Percentiles rank a stretch among this genome's conserved stretches.
Evolutionary conservation across 495 filamentous ascomycete genomes (phyloP).

Genomic region (Annulohypoxylon nitens): DNA sequence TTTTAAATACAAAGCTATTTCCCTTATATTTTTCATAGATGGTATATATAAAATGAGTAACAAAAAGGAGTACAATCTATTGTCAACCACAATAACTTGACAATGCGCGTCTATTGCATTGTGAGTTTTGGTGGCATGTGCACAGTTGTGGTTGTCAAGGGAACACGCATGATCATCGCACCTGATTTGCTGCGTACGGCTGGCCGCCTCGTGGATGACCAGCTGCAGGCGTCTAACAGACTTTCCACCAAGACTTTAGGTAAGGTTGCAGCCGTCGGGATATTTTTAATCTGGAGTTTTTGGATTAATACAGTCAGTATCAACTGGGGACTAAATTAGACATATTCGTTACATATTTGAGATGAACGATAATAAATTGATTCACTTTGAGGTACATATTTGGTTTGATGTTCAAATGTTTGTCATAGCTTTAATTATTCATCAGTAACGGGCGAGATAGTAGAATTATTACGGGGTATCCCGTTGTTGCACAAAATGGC

Average conservation of each 20-base stretch:
- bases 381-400: conserved; percentile 4
- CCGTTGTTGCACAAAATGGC: not conserved
- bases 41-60: not conserved
- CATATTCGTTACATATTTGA: conserved; percentile 7
- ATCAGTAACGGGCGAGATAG: not conserved
- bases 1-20: not conserved
- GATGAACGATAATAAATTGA: conserved; percentile 9
- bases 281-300: conserved; percentile 1
- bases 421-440: conserved; percentile 17
- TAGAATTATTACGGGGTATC: not conserved
- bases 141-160: conserved; percentile 33
- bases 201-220: conserved; percentile 28
- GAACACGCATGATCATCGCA: conserved; percentile 40
- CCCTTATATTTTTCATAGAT: not conserved
- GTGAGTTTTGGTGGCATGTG: conserved; percentile 15
- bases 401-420: conserved; percentile 2
- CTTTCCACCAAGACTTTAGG: not conserved
- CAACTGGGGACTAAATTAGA: not conserved
- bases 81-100: conserved; percentile 9
- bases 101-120: conserved; percentile 19
- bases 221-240: conserved; percentile 11
- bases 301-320: too few relatives aligned
- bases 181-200: conserved; percentile 30
- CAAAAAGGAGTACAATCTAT: not conserved
- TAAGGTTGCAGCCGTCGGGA: conserved; percentile 16